Evolutionary conservation across 805 yeast species (phyloP), one percentile per base, ranked within the genome.

Genomic region (Candida boleticola): DNA sequence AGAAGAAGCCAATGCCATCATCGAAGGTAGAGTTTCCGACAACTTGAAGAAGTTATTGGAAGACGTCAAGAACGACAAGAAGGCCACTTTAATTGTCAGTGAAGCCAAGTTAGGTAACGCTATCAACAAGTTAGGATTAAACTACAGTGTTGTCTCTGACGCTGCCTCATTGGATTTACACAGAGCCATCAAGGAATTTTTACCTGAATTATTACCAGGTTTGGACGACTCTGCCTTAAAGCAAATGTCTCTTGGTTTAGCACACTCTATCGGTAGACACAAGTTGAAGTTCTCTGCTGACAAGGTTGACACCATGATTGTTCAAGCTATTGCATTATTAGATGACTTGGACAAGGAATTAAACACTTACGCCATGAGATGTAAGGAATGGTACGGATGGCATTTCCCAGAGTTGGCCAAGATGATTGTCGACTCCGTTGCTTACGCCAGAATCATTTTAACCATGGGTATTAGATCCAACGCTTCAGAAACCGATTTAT

Each of bases 381-480:
- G 92, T 72, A 93, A 92, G 74, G 99, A 93, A 74, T 93, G 99
- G 99, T 93, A 93, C 73, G 99, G 99, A 52, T 93, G 99, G 99
- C 99, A 93, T 71, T 93, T 93, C 83, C 99, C 99, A 30, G 99
- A 93, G 71, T 81, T 93, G 81, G 97, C 97, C 58, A 93, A 93
- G 79, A 89, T 92, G 66, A 86, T 93, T 56, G 82, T 85, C 53
- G 99, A 92, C 71, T 90, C 96, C 52, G 92, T 88, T 56, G 97
- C 97, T 36, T 92, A 82, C 67, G 98, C 98, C 48, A 85, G 95
- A 74, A 86, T 89, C 55, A 87, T 93, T 61, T 79, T 89, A 69
- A 76, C 83, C 55, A 89, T 93, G 97, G 98, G 98, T 54, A 72
- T 87, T 55, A 82, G 99, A 75, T 77, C 96, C 42, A 89, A 87